phyloP scores from a whole-genome alignment of 129 eudicot genomes.

The Artemisia argyi region DNA sequence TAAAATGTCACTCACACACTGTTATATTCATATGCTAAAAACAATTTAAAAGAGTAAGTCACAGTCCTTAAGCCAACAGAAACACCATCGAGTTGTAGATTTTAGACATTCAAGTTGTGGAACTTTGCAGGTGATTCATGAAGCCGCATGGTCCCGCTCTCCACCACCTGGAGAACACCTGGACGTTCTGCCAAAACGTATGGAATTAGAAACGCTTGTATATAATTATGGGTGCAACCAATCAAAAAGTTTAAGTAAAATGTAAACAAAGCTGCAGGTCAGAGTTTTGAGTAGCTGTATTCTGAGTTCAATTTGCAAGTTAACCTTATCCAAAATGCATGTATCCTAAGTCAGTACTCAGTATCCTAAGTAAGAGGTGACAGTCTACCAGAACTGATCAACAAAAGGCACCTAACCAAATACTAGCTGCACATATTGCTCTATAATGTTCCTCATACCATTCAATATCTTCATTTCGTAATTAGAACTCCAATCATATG shows the following conservation, averaged over 20 bases:
- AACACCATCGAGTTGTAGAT: not conserved
- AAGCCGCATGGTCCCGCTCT: slow-evolving; percentile 29
- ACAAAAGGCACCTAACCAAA: no score
- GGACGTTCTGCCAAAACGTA: slow-evolving; percentile 28
- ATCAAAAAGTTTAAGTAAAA: not conserved
- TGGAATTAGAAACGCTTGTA: not conserved
- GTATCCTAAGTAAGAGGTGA: no score
- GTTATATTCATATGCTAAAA: not conserved
- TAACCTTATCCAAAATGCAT: no score
- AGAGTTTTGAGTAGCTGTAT: no score
- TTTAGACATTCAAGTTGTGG: slow-evolving; percentile 18
- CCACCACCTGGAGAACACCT: slow-evolving; percentile 38
- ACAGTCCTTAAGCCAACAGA: not conserved
- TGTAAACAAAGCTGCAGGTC: not conserved
- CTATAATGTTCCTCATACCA: no score
- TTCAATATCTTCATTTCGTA: no score
- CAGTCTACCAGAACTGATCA: no score
- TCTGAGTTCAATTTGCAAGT: no score
- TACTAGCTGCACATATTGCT: no score
- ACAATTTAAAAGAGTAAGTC: slow-evolving; percentile 7
- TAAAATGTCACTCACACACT: not conserved
- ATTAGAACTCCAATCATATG: no score
- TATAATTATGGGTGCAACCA: not conserved
- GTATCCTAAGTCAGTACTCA: no score
- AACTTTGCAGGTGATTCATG: slow-evolving; percentile 28